These are phyloP conservation scores for Mortierella sp. DNA, from an alignment of 371 early-diverging fungal genomes.

Conservation along the genomic window DNA sequence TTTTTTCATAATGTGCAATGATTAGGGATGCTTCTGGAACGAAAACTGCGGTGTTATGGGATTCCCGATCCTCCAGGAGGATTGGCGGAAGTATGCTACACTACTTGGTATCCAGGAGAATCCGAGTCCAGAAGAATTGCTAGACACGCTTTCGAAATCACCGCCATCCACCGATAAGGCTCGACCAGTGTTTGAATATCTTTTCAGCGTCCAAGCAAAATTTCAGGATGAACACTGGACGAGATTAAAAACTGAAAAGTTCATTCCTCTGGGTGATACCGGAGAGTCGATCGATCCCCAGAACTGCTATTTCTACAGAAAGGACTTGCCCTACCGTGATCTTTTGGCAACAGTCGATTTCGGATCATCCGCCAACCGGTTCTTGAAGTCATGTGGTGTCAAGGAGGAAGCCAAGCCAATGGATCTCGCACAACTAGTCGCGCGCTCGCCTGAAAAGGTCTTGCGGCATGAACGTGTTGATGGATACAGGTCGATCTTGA, in stretches of 20 bases:
- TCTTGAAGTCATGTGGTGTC: slow-evolving; percentile 87
- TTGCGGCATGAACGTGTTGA: slow-evolving; percentile 73
- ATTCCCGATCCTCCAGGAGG: slow-evolving; percentile 72
- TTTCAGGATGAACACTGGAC: slow-evolving; percentile 66
- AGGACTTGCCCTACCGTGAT: slow-evolving; percentile 57
- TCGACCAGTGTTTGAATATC: slow-evolving; percentile 71
- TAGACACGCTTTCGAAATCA: slow-evolving; percentile 58
- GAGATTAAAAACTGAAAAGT: slow-evolving; percentile 57
- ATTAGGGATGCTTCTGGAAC: slow-evolving; percentile 70
- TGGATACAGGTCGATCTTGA: slow-evolving; percentile 76
- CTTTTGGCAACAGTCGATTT: slow-evolving; percentile 80
- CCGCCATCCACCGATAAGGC: slow-evolving; percentile 64
- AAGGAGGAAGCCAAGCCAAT: slow-evolving; percentile 84
- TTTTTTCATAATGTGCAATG: not conserved
- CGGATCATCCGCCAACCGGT: slow-evolving; percentile 76
- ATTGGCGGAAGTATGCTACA: slow-evolving; percentile 64
- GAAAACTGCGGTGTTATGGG: slow-evolving; percentile 71
- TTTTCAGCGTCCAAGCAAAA: slow-evolving; percentile 72
- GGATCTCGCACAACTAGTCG: slow-evolving; percentile 79
- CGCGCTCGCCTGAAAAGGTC: slow-evolving; percentile 75
- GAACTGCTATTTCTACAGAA: slow-evolving; percentile 73
- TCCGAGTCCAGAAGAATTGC: slow-evolving; percentile 62
- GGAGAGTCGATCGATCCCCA: slow-evolving; percentile 57
- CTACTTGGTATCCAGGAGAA: slow-evolving; percentile 76
- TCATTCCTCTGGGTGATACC: slow-evolving; percentile 73